Evolutionary conservation across 2,329 filamentous ascomycete genomes (phyloP).

Genomic region (Xylaria hypoxylon): DNA sequence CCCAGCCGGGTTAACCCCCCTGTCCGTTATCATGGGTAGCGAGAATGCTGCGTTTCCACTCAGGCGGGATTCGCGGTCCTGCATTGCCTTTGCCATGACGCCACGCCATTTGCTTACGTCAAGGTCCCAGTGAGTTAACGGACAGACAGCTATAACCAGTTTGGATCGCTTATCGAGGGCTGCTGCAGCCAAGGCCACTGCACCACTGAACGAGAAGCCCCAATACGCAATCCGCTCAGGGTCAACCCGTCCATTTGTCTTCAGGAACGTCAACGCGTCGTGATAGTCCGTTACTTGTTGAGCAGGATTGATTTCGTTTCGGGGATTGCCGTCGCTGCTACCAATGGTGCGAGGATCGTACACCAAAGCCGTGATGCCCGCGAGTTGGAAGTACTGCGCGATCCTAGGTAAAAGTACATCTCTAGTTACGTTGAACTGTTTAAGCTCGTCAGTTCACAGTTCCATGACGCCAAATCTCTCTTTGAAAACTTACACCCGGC

Average conservation of each 20-base stretch:
- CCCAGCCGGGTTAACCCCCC: constrained; percentile 14
- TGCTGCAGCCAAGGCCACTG: constrained; percentile 32
- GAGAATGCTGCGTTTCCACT: constrained; percentile 17
- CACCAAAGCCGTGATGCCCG: constrained; percentile 30
- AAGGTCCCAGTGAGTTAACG: constrained; percentile 14
- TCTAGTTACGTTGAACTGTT: constrained; percentile 9
- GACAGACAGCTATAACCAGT: constrained; percentile 3
- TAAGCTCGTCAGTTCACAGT: neutral
- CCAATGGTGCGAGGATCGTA: constrained; percentile 46
- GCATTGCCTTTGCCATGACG: constrained; percentile 40
- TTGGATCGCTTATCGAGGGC: constrained; percentile 41
- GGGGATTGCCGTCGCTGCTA: constrained; percentile 40
- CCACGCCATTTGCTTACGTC: constrained; percentile 32
- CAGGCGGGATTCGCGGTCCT: constrained; percentile 33
- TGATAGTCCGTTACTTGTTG: constrained; percentile 38
- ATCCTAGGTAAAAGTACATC: constrained; percentile 1
- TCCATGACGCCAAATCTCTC: neutral
- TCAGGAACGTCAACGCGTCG: constrained; percentile 13
- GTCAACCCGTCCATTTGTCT: constrained; percentile 33
- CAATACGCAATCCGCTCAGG: constrained; percentile 36
- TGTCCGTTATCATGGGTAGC: constrained; percentile 3
- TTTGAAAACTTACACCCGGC: neutral
- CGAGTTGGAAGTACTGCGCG: neutral
- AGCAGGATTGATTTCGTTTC: constrained; percentile 40
- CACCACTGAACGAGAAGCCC: constrained; percentile 44